Percentiles rank a stretch among this genome's conserved stretches.
Evolutionary conservation across 2,329 filamentous ascomycete genomes (phyloP).

Genomic region (Colletotrichum spaethianum): DNA sequence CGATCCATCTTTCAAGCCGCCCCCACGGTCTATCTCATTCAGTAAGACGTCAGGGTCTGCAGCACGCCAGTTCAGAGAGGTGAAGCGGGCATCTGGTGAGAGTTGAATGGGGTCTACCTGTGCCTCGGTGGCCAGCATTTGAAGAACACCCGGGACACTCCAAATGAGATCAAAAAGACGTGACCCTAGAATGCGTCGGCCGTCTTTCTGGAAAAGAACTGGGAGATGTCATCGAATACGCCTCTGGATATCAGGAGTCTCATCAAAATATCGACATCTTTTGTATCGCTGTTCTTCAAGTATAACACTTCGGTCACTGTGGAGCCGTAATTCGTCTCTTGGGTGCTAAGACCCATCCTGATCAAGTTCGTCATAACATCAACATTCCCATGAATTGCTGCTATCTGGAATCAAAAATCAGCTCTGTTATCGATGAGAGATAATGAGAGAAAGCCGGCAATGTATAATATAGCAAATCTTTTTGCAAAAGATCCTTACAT

Average conservation of each 20-base stretch:
- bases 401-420: background rate
- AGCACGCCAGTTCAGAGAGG: background rate
- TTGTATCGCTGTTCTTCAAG: accelerated
- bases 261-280: background rate
- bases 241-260: background rate
- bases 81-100: background rate
- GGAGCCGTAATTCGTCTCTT: background rate
- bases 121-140: background rate
- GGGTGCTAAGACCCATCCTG: background rate
- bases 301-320: background rate
- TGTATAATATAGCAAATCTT: background rate
- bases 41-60: background rate
- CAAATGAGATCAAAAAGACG: background rate
- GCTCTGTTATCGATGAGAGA: background rate
- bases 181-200: too few relatives aligned
- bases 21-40: background rate
- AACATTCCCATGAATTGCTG: background rate
- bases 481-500: background rate
- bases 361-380: background rate
- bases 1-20: background rate
- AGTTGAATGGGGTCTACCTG: background rate
- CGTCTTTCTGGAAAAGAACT: background rate
- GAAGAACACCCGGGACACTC: background rate
- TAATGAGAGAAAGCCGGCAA: background rate
- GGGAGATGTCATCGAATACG: background rate